Conservation (phyloP, 2,329 filamentous ascomycete species). For the Alternaria triticina region DNA sequence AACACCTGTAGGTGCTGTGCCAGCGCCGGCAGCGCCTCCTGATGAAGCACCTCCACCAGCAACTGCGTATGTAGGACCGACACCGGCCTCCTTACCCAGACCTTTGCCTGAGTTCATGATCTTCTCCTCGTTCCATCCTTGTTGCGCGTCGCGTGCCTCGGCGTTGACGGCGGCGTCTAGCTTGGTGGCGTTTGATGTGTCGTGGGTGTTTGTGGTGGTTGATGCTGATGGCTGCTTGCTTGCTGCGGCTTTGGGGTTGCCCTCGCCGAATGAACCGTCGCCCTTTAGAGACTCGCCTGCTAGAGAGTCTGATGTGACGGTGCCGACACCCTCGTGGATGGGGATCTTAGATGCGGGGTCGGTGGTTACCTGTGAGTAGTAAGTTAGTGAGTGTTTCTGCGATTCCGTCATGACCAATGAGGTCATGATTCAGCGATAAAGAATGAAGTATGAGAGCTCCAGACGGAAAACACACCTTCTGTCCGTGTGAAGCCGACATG, state of each 20-base stretch:
- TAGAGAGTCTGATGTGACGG: conserved; percentile 72
- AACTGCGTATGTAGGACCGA: conserved; percentile 44
- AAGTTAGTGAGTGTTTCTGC: conserved; percentile 6
- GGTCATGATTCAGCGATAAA: background rate
- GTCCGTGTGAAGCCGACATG: conserved; percentile 22
- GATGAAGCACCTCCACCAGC: conserved; percentile 32
- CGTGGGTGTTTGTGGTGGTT: conserved; percentile 63
- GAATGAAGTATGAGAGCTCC: background rate
- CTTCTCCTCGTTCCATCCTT: conserved; percentile 48
- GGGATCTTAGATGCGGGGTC: conserved; percentile 56
- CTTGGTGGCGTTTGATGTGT: conserved; percentile 60
- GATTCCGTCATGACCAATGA: background rate
- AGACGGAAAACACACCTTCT: conserved; percentile 21
- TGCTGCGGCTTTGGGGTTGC: conserved; percentile 63
- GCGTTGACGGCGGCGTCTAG: conserved; percentile 58
- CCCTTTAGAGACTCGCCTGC: conserved; percentile 72
- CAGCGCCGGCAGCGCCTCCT: conserved; percentile 27
- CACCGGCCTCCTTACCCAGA: conserved; percentile 45
- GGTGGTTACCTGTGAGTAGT: conserved; percentile 49
- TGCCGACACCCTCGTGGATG: conserved; percentile 67
- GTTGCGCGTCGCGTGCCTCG: conserved; percentile 52
- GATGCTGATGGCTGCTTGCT: conserved; percentile 58
- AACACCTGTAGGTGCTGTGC: conserved; percentile 48
- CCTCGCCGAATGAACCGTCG: conserved; percentile 65
- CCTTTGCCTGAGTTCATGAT: conserved; percentile 50